Conservation (phyloP, 805 yeast genomes). For the Yueomyces sinensis region DNA sequence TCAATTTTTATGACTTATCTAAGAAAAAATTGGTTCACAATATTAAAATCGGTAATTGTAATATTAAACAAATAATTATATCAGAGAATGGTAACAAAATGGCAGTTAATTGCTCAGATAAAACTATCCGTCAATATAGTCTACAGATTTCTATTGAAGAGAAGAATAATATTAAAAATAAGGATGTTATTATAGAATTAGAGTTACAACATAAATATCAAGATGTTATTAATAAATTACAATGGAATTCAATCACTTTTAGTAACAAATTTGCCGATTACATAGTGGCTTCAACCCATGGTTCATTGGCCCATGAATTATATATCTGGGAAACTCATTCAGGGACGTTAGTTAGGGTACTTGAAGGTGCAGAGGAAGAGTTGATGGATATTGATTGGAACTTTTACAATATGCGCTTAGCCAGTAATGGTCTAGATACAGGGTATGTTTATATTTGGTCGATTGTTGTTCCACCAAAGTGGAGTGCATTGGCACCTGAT, state of each 20-base stretch:
- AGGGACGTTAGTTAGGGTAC: slow-evolving; percentile 78
- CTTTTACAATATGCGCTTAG: slow-evolving; percentile 54
- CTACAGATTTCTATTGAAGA: slow-evolving; percentile 3
- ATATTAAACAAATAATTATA: slow-evolving; percentile 53
- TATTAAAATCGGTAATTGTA: slow-evolving; percentile 50
- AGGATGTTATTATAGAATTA: slow-evolving; percentile 28
- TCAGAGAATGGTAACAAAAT: slow-evolving; percentile 47
- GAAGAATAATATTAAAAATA: neutral
- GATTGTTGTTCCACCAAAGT: slow-evolving; percentile 70
- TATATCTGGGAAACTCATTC: slow-evolving; percentile 86
- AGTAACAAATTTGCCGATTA: slow-evolving; percentile 68
- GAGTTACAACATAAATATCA: slow-evolving; percentile 74
- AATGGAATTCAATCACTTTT: slow-evolving; percentile 75
- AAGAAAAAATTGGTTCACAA: slow-evolving; percentile 28
- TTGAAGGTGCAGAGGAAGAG: slow-evolving; percentile 83
- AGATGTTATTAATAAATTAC: slow-evolving; percentile 77
- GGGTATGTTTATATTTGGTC: slow-evolving; percentile 80
- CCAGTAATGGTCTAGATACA: slow-evolving; percentile 74
- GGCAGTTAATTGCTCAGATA: slow-evolving; percentile 66
- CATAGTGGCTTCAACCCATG: slow-evolving; percentile 78
- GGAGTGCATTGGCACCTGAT: slow-evolving; percentile 96
- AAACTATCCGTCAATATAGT: slow-evolving; percentile 49
- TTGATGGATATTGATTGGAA: slow-evolving; percentile 83
- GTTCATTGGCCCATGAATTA: slow-evolving; percentile 69
- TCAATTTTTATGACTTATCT: slow-evolving; percentile 33